Conservation (phyloP, 306 rosid species). For the Castanospermum australe region DNA sequence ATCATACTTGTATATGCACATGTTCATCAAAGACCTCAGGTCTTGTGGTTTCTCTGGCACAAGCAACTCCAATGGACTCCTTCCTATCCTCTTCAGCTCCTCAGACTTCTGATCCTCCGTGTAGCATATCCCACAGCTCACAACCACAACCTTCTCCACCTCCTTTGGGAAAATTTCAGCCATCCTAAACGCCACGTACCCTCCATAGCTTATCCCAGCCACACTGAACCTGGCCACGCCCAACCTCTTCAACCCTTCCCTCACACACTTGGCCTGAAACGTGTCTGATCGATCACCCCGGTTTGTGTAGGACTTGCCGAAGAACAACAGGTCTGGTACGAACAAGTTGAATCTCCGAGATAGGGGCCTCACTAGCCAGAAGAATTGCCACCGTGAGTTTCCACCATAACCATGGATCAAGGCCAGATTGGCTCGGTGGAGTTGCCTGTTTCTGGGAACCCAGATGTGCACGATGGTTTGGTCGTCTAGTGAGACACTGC, state of each 20-base stretch:
- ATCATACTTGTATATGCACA: slow-evolving; percentile 17
- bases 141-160: slow-evolving; percentile 46
- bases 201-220: slow-evolving; percentile 47
- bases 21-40: slow-evolving; percentile 22
- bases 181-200: slow-evolving; percentile 42
- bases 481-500: slow-evolving; percentile 27
- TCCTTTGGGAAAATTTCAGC: slow-evolving; percentile 35
- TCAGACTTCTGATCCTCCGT: slow-evolving; percentile 37
- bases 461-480: slow-evolving; percentile 47
- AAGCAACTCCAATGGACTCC: slow-evolving; percentile 36
- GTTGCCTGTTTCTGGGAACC: slow-evolving; percentile 17
- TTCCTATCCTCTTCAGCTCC: slow-evolving; percentile 30
- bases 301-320: slow-evolving; percentile 39
- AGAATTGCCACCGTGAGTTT: slow-evolving; percentile 43
- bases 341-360: slow-evolving; percentile 26
- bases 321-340: slow-evolving; percentile 40
- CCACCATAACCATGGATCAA: slow-evolving; percentile 53
- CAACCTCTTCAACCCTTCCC: slow-evolving; percentile 33
- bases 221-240: slow-evolving; percentile 27
- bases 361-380: slow-evolving; percentile 34
- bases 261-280: slow-evolving; percentile 39
- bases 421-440: slow-evolving; percentile 17
- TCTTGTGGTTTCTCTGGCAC: slow-evolving; percentile 36
- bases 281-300: slow-evolving; percentile 27
- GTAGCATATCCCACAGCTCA: slow-evolving; percentile 43